Evolutionary conservation across 2,329 filamentous ascomycete species (phyloP), one percentile per base, ranked within the genome.

Genomic region (Podosphaera aphanis): DNA sequence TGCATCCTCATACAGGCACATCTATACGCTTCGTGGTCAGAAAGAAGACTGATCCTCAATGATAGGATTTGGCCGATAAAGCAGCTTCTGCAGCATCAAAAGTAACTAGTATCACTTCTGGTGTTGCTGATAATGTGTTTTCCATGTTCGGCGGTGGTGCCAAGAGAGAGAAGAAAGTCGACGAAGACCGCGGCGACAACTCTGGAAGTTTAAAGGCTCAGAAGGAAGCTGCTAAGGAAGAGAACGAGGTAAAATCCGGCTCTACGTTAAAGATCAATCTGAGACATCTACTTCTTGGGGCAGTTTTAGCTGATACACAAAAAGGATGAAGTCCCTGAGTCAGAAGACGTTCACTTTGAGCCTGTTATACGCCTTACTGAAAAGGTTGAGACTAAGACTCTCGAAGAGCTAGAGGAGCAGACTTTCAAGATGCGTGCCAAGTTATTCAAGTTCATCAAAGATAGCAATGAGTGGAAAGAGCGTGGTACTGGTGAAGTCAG

Each of bases 391-490:
- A 81, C 76, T 61, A 93, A 93, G 74, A 95, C 90, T 64, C 93
- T 94, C 68, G 90, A 98, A 67, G 90, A 98, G 71, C 75, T 79
- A 40, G 90, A 98, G 71, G 86, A 95, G 70, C 83, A 93, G 69
- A 71, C 77, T 35, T 98, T 95, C 77, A 95, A 95, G 79, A 94
- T 95, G 88, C 83, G 90, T 59, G 90, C 90, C 61, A 98, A 98
- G 76, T 80, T 98, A 54, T 98, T 98, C 79, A 88, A 86, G 69
- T 98, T 95, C 63, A 79, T 93, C 66, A 76, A 82, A 57, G 84
- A 93, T 46, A 75, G 73, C 57, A 79, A 79, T 64, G 90, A 95
- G 70, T 98, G 90, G 90, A 98, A 95, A 74, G 90, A 98, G 77
- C 81, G 90, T 61, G 90, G 90, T 53, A 95, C 90, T 53, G 90